phyloP scores from a whole-genome alignment of 148 eudicot species.

The Chenopodium formosanum region DNA sequence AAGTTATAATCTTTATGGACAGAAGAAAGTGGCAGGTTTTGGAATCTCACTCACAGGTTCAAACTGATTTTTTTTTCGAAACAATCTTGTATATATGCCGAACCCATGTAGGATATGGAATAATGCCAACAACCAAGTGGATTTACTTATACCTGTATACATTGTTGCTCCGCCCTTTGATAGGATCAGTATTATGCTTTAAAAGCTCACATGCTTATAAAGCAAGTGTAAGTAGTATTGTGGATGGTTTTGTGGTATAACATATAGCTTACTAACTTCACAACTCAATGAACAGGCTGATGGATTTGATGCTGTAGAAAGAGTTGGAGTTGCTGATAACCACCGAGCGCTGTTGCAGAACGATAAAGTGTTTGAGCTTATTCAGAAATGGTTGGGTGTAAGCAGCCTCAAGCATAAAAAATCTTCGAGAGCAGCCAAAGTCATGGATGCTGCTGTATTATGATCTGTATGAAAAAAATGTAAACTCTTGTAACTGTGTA shows the following conservation, averaged over 20 bases:
- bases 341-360: constrained; percentile 64
- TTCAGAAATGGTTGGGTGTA: constrained; percentile 75
- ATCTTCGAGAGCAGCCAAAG: constrained; percentile 46
- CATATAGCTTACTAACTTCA: neutral
- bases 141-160: no score
- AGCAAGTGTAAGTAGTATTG: neutral
- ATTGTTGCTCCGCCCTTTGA: neutral
- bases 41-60: neutral
- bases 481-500: neutral
- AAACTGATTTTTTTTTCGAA: no score
- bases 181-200: neutral
- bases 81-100: neutral
- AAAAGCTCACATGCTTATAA: neutral
- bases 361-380: constrained; percentile 49
- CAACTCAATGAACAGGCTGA: constrained; percentile 54
- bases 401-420: constrained; percentile 25
- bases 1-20: neutral
- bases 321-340: constrained; percentile 60
- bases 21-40: neutral
- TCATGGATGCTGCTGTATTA: constrained; percentile 37
- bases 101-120: neutral
- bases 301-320: constrained; percentile 62
- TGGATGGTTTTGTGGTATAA: neutral
- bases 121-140: neutral
- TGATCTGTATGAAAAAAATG: neutral